phyloP scores from a whole-genome alignment of 1,284 basidiomycete species.

The Ceratobasidium sp. region DNA sequence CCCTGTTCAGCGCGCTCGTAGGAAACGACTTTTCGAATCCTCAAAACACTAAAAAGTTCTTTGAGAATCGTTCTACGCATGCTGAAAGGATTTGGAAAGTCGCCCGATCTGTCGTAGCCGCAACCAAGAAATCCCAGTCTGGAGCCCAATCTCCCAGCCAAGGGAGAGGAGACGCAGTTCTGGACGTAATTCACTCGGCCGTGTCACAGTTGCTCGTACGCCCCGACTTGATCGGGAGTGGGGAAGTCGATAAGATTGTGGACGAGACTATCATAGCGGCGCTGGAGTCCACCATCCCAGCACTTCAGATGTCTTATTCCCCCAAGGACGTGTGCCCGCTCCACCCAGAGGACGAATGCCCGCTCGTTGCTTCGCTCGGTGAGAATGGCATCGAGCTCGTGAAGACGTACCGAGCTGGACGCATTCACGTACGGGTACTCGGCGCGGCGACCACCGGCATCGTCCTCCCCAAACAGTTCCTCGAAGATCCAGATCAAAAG shows the following conservation, averaged over 20 bases:
- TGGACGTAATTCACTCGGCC: conserved; percentile 40
- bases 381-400: conserved; percentile 33
- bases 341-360: conserved; percentile 16
- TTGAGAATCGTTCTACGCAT: conserved; percentile 61
- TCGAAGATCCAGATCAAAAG: conserved; percentile 77
- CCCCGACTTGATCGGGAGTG: conserved; percentile 44
- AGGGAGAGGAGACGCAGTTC: conserved; percentile 26
- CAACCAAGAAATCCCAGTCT: conserved; percentile 22
- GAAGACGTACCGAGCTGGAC: conserved; percentile 65
- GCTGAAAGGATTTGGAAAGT: conserved; percentile 41
- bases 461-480: conserved; percentile 71
- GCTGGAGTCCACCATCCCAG: conserved; percentile 73
- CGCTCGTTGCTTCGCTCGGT: not conserved
- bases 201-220: conserved; percentile 42
- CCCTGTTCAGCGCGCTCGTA: conserved; percentile 82
- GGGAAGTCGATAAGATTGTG: conserved; percentile 68
- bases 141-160: not conserved
- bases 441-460: conserved; percentile 67
- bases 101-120: conserved; percentile 30
- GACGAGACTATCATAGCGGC: conserved; percentile 74
- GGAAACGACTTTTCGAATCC: conserved; percentile 82
- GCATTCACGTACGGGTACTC: conserved; percentile 62
- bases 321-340: conserved; percentile 1
- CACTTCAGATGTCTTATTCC: conserved; percentile 9
- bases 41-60: conserved; percentile 65